Evolutionary conservation across 2,329 filamentous ascomycete species (phyloP).

Genomic region (Fusarium aywerte): DNA sequence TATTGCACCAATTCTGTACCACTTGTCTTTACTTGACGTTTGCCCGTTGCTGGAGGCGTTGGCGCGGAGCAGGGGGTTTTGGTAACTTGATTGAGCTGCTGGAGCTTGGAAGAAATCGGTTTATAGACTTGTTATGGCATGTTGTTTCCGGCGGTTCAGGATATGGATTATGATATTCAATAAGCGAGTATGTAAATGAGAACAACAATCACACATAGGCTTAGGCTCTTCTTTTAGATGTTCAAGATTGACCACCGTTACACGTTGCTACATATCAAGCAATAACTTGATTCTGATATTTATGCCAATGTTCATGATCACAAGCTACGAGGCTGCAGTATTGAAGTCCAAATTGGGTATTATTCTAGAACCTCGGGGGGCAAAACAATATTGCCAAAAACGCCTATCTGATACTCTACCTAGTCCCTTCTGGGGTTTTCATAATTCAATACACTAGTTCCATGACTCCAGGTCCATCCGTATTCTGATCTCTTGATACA

Average conservation of each 20-base stretch:
- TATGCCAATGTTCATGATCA: not conserved
- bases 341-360: conserved; percentile 1
- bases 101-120: conserved; percentile 27
- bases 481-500: conserved; percentile 18
- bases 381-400: conserved; percentile 30
- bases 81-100: conserved; percentile 22
- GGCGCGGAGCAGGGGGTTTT: conserved; percentile 33
- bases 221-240: not conserved
- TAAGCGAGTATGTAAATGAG: conserved; percentile 31
- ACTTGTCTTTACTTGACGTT: conserved; percentile 38
- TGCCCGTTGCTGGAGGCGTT: conserved; percentile 34
- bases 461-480: conserved; percentile 19
- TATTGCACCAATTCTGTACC: conserved; percentile 1
- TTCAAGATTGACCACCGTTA: conserved; percentile 5
- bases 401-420: conserved; percentile 34
- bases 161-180: conserved; percentile 39
- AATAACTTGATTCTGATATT: not conserved
- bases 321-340: not conserved
- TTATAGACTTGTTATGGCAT: conserved; percentile 44
- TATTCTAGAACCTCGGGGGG: conserved; percentile 14
- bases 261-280: not conserved
- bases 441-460: conserved; percentile 23
- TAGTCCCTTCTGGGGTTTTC: conserved; percentile 2
- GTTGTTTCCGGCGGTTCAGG: conserved; percentile 31
- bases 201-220: conserved; percentile 5